Percentiles rank a stretch among this genome's conserved stretches.
Conservation (phyloP, 352 stramenopile genomes). For the Elongisporangium undulatum region DNA sequence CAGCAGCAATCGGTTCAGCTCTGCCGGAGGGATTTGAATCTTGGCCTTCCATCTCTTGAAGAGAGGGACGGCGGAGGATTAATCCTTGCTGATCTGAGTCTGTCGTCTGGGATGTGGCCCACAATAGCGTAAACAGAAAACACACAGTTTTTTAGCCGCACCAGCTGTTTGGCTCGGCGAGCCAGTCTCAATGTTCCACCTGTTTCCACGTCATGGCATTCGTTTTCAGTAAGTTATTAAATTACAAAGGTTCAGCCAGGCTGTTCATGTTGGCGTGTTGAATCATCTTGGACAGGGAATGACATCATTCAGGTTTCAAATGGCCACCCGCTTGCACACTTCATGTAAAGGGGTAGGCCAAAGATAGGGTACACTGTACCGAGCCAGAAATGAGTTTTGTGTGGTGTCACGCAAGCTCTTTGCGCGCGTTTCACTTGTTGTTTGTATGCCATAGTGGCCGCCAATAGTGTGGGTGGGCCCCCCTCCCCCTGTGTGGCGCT, state of each 20-base stretch:
- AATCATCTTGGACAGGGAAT: background rate
- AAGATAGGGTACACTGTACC: background rate
- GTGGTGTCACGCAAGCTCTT: background rate
- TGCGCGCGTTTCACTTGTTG: slow-evolving; percentile 2
- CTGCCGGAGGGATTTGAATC: background rate
- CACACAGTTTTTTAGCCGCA: background rate
- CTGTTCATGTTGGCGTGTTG: background rate
- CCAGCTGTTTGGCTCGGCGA: background rate
- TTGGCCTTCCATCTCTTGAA: background rate
- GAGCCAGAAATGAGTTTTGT: background rate
- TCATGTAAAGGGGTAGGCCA: background rate
- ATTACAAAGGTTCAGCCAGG: background rate
- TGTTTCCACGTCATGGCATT: background rate
- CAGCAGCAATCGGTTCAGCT: background rate
- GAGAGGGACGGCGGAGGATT: background rate
- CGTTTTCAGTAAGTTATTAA: background rate
- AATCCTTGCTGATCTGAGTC: background rate
- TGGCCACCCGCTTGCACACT: background rate
- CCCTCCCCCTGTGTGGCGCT: background rate
- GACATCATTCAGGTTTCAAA: background rate
- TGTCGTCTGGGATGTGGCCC: background rate
- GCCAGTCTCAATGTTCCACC: background rate
- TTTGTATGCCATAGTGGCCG: slow-evolving; percentile 16
- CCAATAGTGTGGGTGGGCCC: slow-evolving; percentile 1
- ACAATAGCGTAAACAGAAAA: background rate